Evolutionary conservation across 345 rosid genomes (phyloP), one percentile per base, ranked within the genome.

Genomic region (Brassica carinata): DNA sequence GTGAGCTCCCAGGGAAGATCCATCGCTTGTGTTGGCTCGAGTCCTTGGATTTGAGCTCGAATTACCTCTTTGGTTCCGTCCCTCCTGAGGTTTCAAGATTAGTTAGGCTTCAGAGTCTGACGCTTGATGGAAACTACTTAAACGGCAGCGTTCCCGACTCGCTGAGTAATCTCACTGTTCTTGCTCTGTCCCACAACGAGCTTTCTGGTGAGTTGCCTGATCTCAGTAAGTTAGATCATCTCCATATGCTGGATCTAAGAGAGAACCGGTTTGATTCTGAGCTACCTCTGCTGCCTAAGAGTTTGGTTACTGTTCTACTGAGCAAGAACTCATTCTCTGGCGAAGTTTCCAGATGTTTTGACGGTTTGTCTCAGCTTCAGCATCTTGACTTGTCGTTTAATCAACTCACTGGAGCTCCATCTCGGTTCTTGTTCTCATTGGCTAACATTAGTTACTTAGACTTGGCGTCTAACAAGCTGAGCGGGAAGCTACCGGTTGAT

Each of bases 351-450:
- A 79, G 26, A 27, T 86, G 86, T 78, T 86, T 88, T 79, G 87
- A 88, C 23, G 76, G 59, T 63, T 82, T 96, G 83, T 77, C 64
- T 84, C 90, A 86, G 82, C 97, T 96, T 80, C 98, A 93, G 67
- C 97, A 96, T 84, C 94, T 96, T 77, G 99, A 93, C 81, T 79
- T 96, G 71, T 92, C 98, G 67, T 87, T 83, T 74, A 96, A 93
- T 86, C 83, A 80, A 85, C 75, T 96, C 17, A 90, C 82, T 64
- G 95, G 97, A 85, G 86, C 82, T 69, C 92, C 90, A 19, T 88
- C 90, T 23, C 77, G 87, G 64, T 81, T 83, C 64, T 82, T 96
- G 88, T 91, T 96, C 86, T 86, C 97, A 69, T 84, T 92, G 85
- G 91, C 93, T 31, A 88, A 73, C 86, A 80, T 93, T 79, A 93